Evolutionary conservation across 2,329 filamentous ascomycete species (phyloP).

Genomic region (Bimuria novae-zelandiae): DNA sequence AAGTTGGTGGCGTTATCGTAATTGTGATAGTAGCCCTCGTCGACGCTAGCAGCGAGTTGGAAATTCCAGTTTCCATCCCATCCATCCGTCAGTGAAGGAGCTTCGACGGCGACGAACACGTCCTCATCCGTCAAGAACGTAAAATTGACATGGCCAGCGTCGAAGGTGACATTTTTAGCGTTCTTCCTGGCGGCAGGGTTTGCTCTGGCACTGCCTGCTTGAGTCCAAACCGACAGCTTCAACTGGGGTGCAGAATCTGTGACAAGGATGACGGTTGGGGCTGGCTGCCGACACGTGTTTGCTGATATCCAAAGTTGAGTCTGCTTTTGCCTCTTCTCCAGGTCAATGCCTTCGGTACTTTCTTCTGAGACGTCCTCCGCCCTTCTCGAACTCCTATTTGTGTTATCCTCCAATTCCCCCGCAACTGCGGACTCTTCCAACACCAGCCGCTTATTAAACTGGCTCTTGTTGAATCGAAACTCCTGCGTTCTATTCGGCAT

Average conservation of each 20-base stretch:
- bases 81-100: slow-evolving; percentile 64
- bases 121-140: slow-evolving; percentile 65
- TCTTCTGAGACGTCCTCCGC: slow-evolving; percentile 9
- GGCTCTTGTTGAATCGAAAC: slow-evolving; percentile 66
- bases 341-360: slow-evolving; percentile 8
- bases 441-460: slow-evolving; percentile 47
- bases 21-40: slow-evolving; percentile 70
- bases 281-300: slow-evolving; percentile 82
- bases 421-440: slow-evolving; percentile 33
- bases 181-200: slow-evolving; percentile 61
- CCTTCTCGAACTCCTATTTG: slow-evolving; percentile 1
- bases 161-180: slow-evolving; percentile 56
- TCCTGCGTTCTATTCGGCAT: slow-evolving; percentile 64
- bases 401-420: slow-evolving; percentile 18
- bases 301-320: slow-evolving; percentile 75
- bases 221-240: slow-evolving; percentile 74
- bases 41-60: slow-evolving; percentile 80
- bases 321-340: slow-evolving; percentile 34
- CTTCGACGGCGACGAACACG: slow-evolving; percentile 77
- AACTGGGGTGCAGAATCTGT: slow-evolving; percentile 66
- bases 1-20: slow-evolving; percentile 63
- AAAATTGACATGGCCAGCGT: slow-evolving; percentile 71
- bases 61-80: slow-evolving; percentile 74
- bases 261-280: slow-evolving; percentile 55
- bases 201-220: slow-evolving; percentile 65